A percentile compares a stretch with the other conserved stretches of the same genome.
These are phyloP conservation scores for Leishmania martiniquensis DNA, from an alignment of 208 protist genomes.

Conservation along the genomic window DNA sequence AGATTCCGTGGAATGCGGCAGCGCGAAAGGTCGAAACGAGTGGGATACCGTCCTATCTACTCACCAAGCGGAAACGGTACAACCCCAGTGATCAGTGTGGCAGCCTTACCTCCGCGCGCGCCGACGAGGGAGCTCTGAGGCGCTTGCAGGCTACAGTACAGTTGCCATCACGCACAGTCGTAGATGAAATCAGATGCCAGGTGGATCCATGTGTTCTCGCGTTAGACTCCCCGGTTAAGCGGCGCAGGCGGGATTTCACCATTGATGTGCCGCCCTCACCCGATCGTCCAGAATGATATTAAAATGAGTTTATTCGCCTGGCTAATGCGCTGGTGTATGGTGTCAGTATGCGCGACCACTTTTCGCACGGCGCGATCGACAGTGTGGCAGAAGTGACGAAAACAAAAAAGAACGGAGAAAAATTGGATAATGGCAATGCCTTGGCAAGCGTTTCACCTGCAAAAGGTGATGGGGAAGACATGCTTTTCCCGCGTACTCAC, in stretches of 20 bases:
- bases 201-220: conserved; percentile 25
- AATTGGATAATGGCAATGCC: neutral
- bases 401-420: neutral
- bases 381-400: neutral
- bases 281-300: conserved; percentile 20
- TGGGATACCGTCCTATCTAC: conserved; percentile 46
- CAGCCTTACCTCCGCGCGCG: neutral
- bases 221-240: conserved; percentile 46
- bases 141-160: neutral
- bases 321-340: neutral
- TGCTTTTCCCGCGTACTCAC: neutral
- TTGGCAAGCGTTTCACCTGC: neutral
- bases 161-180: conserved; percentile 5
- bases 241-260: conserved; percentile 24
- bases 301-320: neutral
- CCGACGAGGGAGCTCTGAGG: neutral
- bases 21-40: conserved; percentile 4
- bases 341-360: neutral
- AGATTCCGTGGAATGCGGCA: conserved; percentile 27
- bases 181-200: conserved; percentile 5
- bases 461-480: neutral
- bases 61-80: conserved; percentile 31
- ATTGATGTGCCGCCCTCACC: conserved; percentile 40
- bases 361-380: neutral
- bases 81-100: neutral